Evolutionary conservation across 257 asterid species (phyloP).

Genomic region (Nicotiana obtusifolia): DNA sequence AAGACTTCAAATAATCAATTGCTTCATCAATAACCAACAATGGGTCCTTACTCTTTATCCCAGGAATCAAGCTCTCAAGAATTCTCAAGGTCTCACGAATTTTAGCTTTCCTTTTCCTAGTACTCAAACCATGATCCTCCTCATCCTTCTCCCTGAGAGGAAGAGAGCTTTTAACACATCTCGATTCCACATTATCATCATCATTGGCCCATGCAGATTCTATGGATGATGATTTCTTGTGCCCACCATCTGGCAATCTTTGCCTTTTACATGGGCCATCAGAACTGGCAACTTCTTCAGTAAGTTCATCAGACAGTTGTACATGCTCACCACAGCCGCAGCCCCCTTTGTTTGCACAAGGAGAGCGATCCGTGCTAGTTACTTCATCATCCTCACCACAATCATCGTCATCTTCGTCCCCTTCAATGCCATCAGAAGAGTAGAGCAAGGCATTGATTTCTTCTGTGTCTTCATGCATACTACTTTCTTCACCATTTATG

Average conservation of each 20-base stretch:
- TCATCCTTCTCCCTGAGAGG: constrained; percentile 9
- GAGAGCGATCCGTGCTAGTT: constrained; percentile 60
- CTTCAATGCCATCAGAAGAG: constrained; percentile 39
- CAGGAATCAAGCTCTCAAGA: constrained; percentile 51
- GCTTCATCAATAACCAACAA: constrained; percentile 62
- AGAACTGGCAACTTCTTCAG: constrained; percentile 52
- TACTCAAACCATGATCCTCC: constrained; percentile 17
- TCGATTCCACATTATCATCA: constrained; percentile 32
- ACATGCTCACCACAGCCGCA: constrained; percentile 15
- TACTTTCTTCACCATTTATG: constrained; percentile 42
- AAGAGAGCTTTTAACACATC: constrained; percentile 21
- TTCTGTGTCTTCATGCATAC: constrained; percentile 54
- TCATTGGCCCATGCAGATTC: constrained; percentile 1
- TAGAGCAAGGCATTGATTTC: constrained; percentile 72
- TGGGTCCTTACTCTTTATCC: constrained; percentile 44
- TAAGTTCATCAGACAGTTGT: constrained; percentile 20
- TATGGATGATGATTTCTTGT: constrained; percentile 43
- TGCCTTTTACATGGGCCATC: constrained; percentile 53
- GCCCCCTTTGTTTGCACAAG: constrained; percentile 16
- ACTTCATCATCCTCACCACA: constrained; percentile 59
- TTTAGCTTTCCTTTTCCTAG: constrained; percentile 33
- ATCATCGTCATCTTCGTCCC: constrained; percentile 22
- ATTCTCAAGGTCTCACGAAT: constrained; percentile 39
- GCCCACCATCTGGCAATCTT: constrained; percentile 56
- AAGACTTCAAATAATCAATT: constrained; percentile 47